Conservation (phyloP, 208 protist genomes). For the Crithidia fasciculata region DNA sequence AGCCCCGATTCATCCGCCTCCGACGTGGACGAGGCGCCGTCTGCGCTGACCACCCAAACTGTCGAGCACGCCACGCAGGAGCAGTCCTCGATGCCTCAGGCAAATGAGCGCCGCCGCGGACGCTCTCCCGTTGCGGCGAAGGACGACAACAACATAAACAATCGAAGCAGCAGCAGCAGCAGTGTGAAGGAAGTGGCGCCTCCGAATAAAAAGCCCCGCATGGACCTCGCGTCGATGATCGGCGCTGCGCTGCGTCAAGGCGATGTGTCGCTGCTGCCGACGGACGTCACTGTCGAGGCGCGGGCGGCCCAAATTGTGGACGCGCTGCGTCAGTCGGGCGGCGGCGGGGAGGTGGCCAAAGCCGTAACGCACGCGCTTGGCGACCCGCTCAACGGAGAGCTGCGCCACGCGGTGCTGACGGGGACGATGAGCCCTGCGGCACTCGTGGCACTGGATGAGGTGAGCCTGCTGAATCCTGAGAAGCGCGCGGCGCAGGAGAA, state of each 20-base stretch:
- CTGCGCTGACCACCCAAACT: conserved; percentile 15
- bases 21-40: conserved; percentile 5
- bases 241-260: conserved; percentile 22
- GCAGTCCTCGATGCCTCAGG: conserved; percentile 4
- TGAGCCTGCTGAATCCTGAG: conserved; percentile 51
- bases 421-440: conserved; percentile 22
- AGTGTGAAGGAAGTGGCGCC: neutral
- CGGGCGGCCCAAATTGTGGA: conserved; percentile 32
- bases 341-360: conserved; percentile 38
- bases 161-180: no score
- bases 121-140: neutral
- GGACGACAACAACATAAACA: neutral
- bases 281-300: conserved; percentile 3
- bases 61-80: conserved; percentile 11
- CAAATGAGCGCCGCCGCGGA: conserved; percentile 17
- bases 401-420: conserved; percentile 41
- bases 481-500: conserved; percentile 33
- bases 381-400: conserved; percentile 56
- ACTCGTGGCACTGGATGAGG: conserved; percentile 50
- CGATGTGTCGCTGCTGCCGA: neutral
- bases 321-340: conserved; percentile 24
- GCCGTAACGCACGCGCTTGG: conserved; percentile 48
- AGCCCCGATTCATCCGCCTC: conserved; percentile 11
- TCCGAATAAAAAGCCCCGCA: conserved; percentile 16
- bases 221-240: conserved; percentile 22